Base-by-base conservation (phyloP, 2,329 filamentous ascomycete species). In the Parastagonospora avenae region DNA sequence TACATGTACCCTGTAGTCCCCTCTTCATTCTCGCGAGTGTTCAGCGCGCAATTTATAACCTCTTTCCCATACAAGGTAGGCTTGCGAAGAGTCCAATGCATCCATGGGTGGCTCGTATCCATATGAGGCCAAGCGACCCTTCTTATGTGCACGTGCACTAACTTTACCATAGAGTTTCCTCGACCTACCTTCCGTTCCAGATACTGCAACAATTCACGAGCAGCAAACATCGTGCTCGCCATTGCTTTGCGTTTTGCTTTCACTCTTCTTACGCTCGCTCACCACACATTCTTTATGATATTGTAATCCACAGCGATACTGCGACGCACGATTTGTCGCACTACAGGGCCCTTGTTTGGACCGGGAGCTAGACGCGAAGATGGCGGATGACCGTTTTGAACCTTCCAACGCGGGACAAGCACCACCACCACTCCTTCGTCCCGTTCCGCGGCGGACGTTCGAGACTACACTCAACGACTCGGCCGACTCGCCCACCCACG, bases 381-480 rank as follows among this genome's bases (percentile, higher is more conserved):
- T 68, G 66, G 68, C 62, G 43, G 68, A 69, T 41, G 62, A 71
- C 56, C 50, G 60, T 53, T 63, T 60, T 42, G 42, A 51, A 30
- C 55, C 50, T 14, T 48, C 60, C 27, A 55, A 60, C 39, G 55
- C 66, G 36, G 48, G 52, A 35, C 62, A 62, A 49, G 54, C 54
- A 38, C 59, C 59, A 48, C 64, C 65, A 35, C 71, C 71, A 50
- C 70, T 76, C 33, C 61, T 74, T 53, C 69, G 71, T 28, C 74
- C 74, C n/a, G 64, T 72, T 8, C 72, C 73, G 8, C 72, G 72
- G 30, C 71, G 73, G 33, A 68, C 65, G 35, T 74, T 74, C 54
- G 59, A 58, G 19, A 36, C 46, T 10, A 4, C 24, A 12, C 52
- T 49, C 33, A 58, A 55, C 45, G 58, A 66, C 40, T 57, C 66